Evolutionary conservation across 495 filamentous ascomycete genomes (phyloP).

Genomic region (Thermothielavioides terrestris): DNA sequence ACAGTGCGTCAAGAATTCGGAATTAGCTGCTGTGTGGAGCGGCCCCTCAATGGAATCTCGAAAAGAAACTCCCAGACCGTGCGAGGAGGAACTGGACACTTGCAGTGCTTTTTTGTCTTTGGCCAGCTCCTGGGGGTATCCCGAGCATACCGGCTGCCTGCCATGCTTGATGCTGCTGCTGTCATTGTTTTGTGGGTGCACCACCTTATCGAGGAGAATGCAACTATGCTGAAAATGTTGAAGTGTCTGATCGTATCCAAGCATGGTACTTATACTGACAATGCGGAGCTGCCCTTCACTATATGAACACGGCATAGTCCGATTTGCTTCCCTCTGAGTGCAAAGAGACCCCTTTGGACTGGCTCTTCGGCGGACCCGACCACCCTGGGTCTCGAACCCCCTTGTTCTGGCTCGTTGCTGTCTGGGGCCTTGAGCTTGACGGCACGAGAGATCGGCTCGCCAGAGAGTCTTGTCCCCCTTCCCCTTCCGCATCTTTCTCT

Average conservation of each 20-base stretch:
- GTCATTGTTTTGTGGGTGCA: no score
- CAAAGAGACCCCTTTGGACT: slow-evolving; percentile 7
- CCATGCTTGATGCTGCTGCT: no score
- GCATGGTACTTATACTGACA: no score
- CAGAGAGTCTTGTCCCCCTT: not conserved
- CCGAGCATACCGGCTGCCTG: no score
- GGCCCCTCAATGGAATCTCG: not conserved
- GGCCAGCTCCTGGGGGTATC: no score
- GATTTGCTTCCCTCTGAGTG: slow-evolving; percentile 5
- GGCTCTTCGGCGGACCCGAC: not conserved
- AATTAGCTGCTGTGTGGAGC: not conserved
- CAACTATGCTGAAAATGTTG: no score
- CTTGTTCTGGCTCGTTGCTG: not conserved
- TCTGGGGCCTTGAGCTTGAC: not conserved
- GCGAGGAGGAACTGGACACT: no score
- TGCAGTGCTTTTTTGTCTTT: no score
- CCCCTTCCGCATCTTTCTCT: not conserved
- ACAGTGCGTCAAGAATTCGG: slow-evolving; percentile 5
- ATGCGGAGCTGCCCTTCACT: no score
- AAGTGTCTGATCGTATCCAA: no score
- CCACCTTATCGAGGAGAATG: no score
- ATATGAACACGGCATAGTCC: slow-evolving; percentile 23
- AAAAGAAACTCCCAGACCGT: not conserved
- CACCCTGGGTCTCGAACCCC: not conserved
- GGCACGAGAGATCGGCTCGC: not conserved